Base-by-base conservation (phyloP, 2,329 filamentous ascomycete species). In the Colletotrichum sojae region DNA sequence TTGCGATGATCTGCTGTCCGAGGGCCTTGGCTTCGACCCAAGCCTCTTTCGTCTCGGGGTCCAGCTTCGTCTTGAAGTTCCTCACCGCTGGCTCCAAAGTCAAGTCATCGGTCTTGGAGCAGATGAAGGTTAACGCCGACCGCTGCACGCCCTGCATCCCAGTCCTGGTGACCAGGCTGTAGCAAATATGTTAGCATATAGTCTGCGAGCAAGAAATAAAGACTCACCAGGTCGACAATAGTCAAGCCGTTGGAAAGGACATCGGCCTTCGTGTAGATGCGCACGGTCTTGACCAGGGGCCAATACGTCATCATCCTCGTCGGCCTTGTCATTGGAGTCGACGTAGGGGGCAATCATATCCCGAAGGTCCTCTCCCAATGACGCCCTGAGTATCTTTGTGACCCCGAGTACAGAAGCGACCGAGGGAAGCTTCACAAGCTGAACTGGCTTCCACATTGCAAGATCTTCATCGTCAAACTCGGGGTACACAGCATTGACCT, bases 51-150 rank as follows among this genome's bases (percentile, higher is more conserved):
- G 62, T 59, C 6, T 43, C n/a, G 10, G 25, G 18, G 2, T 16
- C 10, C 6, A 69, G 43, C 4, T 59, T 58, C 5, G 15, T n/a
- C 5, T 16, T 39, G 9, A 69, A 25, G 16, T 57, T 60, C 20
- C 40, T 52, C 8, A 69, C 53, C 6, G 76, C 76, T 52, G 83
- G 80, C 1, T 72, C 79, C 18, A 77, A 57, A 0, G 70, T 70
- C 1, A 91, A 88, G 54, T 90, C 87, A 71, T 91, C 89, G 0
- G 87, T 89, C 73, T 91, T 91, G 15, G 83, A 86, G 73, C 89
- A 91, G 16, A 91, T 87, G 67, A 91, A 90, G 0, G 87, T 89
- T 2, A 90, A 80, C 1, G 79, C 81, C 5, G 20, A 91, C 84
- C 3, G 86, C 84, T 45, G 85, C 83, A 55, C 89, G 83, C 22